Base-by-base conservation (phyloP, 495 filamentous ascomycete species). In the Mycothermus thermophilus region DNA sequence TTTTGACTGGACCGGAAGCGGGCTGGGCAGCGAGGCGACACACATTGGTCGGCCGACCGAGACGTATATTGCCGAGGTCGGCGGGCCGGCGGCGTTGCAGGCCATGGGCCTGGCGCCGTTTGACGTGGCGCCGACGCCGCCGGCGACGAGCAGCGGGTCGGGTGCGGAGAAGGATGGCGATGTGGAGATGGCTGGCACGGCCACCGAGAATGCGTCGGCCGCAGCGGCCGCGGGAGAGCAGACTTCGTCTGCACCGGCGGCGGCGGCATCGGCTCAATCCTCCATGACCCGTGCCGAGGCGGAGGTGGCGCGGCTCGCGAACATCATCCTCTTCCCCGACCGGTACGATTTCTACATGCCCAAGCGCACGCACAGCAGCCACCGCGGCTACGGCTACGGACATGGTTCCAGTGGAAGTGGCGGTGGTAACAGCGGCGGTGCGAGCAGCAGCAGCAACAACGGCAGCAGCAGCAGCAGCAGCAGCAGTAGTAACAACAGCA, bases 1-100 rank as follows among this genome's bases (percentile, higher is more conserved):
- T 50, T 90, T 87, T 47, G 64, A 67, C 46, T 60, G 62, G 12
- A 64, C 61, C 6, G 64, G 64, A 12, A 59, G 57, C 21, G 62
- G 64, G 0, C 51, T 67, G 4, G 61, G 61, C 33, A 61, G 47
- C 41, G 64, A 66, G 30, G 64, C 60, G 11, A 50, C 60, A 29
- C 62, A 65, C 30, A 42, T 52, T n/a, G 54, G 56, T 1, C 56
- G 64, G 0, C 51, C 58, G 4, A 54, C 58, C 18, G 61, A 66
- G 47, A 58, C 53, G 25, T 62, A 66, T 18, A 65, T 67, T 34
- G 57, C 57, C 23, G 58, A 62, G 36, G 56, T 62, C 1, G 62
- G 64, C 19, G 64, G 64, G 3, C 52, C 60, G 2, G 62, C 58
- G 7, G 64, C 52, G 0, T 34, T 67, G 32, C 59, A 59, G 40